Conservation (phyloP, 345 rosid species). For the Brassica carinata region DNA sequence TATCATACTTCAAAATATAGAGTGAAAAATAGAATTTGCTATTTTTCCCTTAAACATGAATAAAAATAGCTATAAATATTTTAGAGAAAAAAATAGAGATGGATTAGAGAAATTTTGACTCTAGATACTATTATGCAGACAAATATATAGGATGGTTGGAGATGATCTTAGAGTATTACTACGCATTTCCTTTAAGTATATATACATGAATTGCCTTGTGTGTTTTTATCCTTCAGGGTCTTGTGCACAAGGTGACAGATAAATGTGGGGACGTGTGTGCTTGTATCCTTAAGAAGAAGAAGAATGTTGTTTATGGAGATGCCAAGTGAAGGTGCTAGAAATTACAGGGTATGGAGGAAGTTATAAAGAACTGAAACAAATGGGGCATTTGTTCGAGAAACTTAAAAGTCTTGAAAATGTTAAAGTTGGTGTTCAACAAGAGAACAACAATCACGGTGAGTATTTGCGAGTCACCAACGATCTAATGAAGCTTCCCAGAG, state of each 20-base stretch:
- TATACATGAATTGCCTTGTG: not conserved
- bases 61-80: no score
- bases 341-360: not conserved
- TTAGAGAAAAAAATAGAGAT: no score
- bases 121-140: no score
- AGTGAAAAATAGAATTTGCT: no score
- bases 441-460: not conserved
- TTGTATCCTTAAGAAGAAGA: not conserved
- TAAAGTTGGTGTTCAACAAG: not conserved
- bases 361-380: not conserved
- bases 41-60: no score
- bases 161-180: no score
- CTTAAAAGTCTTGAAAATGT: not conserved
- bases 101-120: no score
- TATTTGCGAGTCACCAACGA: not conserved
- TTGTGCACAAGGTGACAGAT: not conserved
- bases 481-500: not conserved
- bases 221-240: no score
- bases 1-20: no score
- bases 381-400: not conserved
- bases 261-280: not conserved
- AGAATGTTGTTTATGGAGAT: not conserved
- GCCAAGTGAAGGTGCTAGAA: not conserved
- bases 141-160: no score
- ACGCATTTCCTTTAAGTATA: no score